Conservation (phyloP, 2,329 filamentous ascomycete genomes). For the Aspergillus pseudotamarii region DNA sequence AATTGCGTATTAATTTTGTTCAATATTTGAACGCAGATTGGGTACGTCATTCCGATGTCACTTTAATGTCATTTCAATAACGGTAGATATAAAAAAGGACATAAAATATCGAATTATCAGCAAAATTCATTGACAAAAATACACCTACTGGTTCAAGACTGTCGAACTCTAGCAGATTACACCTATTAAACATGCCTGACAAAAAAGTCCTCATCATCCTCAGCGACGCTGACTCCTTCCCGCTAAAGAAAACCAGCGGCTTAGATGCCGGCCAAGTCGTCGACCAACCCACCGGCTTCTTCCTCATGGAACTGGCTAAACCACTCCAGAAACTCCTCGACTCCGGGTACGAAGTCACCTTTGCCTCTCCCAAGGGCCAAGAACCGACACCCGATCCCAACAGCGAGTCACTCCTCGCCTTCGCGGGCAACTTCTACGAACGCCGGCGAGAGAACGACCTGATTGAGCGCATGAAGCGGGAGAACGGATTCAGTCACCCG, state of each 20-base stretch:
- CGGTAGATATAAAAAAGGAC: background rate
- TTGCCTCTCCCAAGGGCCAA: constrained; percentile 48
- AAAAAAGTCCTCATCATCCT: constrained; percentile 51
- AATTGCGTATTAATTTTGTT: too few relatives aligned
- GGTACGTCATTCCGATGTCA: constrained; percentile 37
- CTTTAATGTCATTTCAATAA: too few relatives aligned
- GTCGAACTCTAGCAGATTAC: too few relatives aligned
- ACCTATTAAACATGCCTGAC: constrained; percentile 18
- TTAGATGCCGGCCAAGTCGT: constrained; percentile 26
- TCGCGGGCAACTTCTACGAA: constrained; percentile 52
- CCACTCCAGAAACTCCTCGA: constrained; percentile 41
- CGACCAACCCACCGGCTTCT: constrained; percentile 38
- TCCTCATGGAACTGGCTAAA: constrained; percentile 45
- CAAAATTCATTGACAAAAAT: too few relatives aligned
- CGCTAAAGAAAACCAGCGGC: constrained; percentile 34
- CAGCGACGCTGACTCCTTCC: constrained; percentile 46
- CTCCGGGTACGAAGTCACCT: constrained; percentile 47
- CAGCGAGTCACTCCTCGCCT: constrained; percentile 46
- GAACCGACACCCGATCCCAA: constrained; percentile 47
- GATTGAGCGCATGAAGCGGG: constrained; percentile 48
- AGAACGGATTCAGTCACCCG: constrained; percentile 47
- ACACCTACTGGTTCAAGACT: too few relatives aligned
- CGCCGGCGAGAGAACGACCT: constrained; percentile 44
- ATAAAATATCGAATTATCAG: background rate
- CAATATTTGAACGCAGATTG: constrained; percentile 30